A percentile compares a stretch with the other conserved stretches of the same genome.
Conservation (phyloP, 2,329 filamentous ascomycete species). For the Trichoderma breve region DNA sequence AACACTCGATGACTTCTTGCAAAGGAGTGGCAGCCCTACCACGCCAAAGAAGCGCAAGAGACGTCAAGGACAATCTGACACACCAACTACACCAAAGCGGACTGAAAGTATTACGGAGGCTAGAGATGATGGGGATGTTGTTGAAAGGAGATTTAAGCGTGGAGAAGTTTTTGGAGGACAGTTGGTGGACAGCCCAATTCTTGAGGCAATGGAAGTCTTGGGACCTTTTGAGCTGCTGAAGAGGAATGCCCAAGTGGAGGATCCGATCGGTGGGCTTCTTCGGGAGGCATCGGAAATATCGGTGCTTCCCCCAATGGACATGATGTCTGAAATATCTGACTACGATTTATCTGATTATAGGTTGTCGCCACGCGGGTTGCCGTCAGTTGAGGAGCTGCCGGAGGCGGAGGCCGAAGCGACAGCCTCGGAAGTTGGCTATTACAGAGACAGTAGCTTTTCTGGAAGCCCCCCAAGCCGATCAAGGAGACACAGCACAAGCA, state of each 20-base stretch:
- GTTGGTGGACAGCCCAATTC: constrained; percentile 39
- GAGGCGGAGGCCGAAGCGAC: constrained; percentile 43
- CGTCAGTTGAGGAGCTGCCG: constrained; percentile 51
- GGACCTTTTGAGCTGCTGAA: constrained; percentile 31
- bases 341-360: constrained; percentile 39
- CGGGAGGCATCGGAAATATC: constrained; percentile 30
- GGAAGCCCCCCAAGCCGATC: constrained; percentile 44
- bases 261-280: constrained; percentile 32
- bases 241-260: constrained; percentile 32
- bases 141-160: constrained; percentile 28
- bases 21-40: background rate
- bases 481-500: constrained; percentile 34
- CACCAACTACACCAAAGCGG: constrained; percentile 3
- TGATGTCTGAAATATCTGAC: constrained; percentile 17
- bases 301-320: constrained; percentile 16
- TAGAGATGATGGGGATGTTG: constrained; percentile 21
- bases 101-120: constrained; percentile 25
- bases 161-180: constrained; percentile 29
- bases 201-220: constrained; percentile 25
- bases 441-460: constrained; percentile 32
- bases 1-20: constrained; percentile 14
- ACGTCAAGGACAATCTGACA: background rate
- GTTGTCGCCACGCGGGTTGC: constrained; percentile 43
- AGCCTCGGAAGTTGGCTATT: constrained; percentile 20
- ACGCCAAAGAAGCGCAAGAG: background rate